Evolutionary conservation across 163 green algal genomes (phyloP).

Genomic region (Volvox carteri): DNA sequence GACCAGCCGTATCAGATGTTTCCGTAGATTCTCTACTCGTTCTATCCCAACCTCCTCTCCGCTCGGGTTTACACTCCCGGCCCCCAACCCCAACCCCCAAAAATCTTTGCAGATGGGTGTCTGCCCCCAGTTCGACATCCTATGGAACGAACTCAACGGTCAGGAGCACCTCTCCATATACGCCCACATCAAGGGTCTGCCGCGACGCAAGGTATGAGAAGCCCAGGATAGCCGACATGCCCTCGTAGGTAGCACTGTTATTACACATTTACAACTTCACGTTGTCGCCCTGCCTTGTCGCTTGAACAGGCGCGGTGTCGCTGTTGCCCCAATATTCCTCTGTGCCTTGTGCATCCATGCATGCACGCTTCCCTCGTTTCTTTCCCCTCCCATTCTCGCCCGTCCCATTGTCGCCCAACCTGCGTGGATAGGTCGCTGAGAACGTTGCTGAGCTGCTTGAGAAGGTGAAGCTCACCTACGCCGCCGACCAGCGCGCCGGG

Average conservation of each 20-base stretch:
- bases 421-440: background rate
- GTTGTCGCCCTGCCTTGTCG: too few relatives aligned
- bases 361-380: background rate
- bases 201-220: conserved; percentile 47
- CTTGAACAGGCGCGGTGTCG: too few relatives aligned
- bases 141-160: conserved; percentile 87
- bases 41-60: background rate
- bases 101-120: conserved; percentile 75
- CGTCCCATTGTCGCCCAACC: too few relatives aligned
- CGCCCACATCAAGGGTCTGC: conserved; percentile 84
- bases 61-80: background rate
- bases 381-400: background rate
- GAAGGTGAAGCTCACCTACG: conserved; percentile 77
- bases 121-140: conserved; percentile 92
- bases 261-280: too few relatives aligned
- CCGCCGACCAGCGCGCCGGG: conserved; percentile 65
- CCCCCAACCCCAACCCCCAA: background rate
- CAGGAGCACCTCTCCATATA: conserved; percentile 88
- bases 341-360: background rate
- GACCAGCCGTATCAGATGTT: too few relatives aligned
- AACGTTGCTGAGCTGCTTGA: conserved; percentile 73
- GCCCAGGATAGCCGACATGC: background rate
- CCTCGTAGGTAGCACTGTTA: too few relatives aligned
- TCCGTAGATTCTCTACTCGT: background rate
- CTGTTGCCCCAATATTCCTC: background rate